Percentiles rank a stretch among this genome's conserved stretches.
Evolutionary conservation across 345 rosid genomes (phyloP).

Genomic region (Populus deltoides): DNA sequence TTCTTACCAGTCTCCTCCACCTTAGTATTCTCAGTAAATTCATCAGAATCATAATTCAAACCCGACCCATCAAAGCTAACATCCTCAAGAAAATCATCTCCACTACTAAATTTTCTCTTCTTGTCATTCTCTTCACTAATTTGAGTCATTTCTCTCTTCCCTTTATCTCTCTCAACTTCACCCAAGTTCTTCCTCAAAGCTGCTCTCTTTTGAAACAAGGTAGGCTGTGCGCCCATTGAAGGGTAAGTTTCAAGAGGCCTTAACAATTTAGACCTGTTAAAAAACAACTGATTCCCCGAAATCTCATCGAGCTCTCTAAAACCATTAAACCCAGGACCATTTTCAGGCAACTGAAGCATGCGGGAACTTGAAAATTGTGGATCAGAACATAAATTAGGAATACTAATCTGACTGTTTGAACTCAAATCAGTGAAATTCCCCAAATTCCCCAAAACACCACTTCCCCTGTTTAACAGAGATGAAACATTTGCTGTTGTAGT

Average conservation of each 20-base stretch:
- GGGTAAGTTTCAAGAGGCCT: slow-evolving; percentile 50
- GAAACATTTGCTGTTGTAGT: slow-evolving; percentile 17
- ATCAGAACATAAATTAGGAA: slow-evolving; percentile 33
- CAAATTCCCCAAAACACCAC: slow-evolving; percentile 35
- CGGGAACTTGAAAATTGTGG: slow-evolving; percentile 27
- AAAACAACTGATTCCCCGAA: slow-evolving; percentile 31
- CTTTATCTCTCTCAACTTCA: slow-evolving; percentile 39
- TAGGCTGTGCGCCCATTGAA: slow-evolving; percentile 57
- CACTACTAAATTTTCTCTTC: slow-evolving; percentile 20
- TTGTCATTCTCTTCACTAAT: slow-evolving; percentile 33
- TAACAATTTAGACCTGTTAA: slow-evolving; percentile 51
- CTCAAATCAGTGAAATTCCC: slow-evolving; percentile 37
- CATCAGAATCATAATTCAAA: slow-evolving; percentile 57
- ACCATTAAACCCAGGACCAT: slow-evolving; percentile 28
- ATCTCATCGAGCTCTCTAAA: slow-evolving; percentile 44
- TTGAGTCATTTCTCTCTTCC: slow-evolving; percentile 39
- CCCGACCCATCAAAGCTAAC: slow-evolving; percentile 50
- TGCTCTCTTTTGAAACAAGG: slow-evolving; percentile 58
- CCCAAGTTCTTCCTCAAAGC: slow-evolving; percentile 49
- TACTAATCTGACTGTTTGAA: slow-evolving; percentile 29
- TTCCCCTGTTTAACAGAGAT: slow-evolving; percentile 31
- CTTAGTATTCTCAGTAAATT: slow-evolving; percentile 40
- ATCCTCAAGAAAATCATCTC: slow-evolving; percentile 42
- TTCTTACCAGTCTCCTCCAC: slow-evolving; percentile 38
- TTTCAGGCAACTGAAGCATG: slow-evolving; percentile 38